Percentiles rank a stretch among this genome's conserved stretches.
Evolutionary conservation across 2,329 filamentous ascomycete species (phyloP).

Genomic region (Claviceps lovelessii): DNA sequence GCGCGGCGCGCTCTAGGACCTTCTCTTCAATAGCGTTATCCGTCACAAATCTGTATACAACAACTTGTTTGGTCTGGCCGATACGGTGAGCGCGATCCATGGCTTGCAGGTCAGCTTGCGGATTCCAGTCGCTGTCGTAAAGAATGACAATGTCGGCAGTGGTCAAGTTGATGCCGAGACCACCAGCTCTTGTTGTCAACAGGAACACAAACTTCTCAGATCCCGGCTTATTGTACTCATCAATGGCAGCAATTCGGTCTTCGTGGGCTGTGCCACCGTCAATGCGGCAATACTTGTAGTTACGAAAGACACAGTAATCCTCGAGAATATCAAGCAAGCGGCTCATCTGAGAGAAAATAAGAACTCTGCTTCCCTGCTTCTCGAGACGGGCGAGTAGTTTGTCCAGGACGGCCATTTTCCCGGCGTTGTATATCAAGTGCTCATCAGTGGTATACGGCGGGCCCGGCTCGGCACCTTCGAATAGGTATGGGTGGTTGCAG

Average conservation of each 20-base stretch:
- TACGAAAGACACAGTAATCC: constrained; percentile 92
- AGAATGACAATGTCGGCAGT: constrained; percentile 89
- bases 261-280: constrained; percentile 94
- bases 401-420: constrained; percentile 95
- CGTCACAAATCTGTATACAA: constrained; percentile 92
- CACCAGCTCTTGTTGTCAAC: constrained; percentile 87
- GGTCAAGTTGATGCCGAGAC: constrained; percentile 91
- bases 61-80: constrained; percentile 93
- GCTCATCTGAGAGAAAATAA: constrained; percentile 99
- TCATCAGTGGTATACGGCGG: constrained; percentile 97
- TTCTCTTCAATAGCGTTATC: constrained; percentile 98
- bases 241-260: constrained; percentile 92
- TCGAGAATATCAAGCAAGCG: constrained; percentile 92
- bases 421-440: constrained; percentile 82
- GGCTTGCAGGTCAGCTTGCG: constrained; percentile 92
- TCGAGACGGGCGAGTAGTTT: constrained; percentile 75
- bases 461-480: constrained; percentile 91
- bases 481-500: constrained; percentile 96
- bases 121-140: constrained; percentile 98
- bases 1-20: constrained; percentile 87
- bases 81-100: constrained; percentile 99
- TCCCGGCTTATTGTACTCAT: constrained; percentile 91
- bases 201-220: constrained; percentile 97
- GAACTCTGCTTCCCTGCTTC: constrained; percentile 78
- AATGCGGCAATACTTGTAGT: constrained; percentile 92